These are phyloP conservation scores for Cadophora sp. DNA, from an alignment of 2,329 filamentous ascomycete species.

Conservation along the genomic window DNA sequence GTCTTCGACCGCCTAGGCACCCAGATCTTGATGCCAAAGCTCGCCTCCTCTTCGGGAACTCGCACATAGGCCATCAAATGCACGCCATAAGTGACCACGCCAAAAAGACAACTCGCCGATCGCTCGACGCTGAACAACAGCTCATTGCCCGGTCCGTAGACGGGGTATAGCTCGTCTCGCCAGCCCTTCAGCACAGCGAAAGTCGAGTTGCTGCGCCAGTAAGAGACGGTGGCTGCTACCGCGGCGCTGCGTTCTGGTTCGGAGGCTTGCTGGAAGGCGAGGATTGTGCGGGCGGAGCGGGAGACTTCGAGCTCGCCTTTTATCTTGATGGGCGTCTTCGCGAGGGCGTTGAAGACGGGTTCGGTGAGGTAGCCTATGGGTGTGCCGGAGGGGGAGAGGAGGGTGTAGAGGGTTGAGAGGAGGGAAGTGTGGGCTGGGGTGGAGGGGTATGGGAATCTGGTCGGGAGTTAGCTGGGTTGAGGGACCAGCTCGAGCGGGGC, in stretches of 20 bases:
- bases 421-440: constrained; percentile 60
- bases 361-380: constrained; percentile 68
- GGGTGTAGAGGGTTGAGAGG: constrained; percentile 69
- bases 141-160: constrained; percentile 69
- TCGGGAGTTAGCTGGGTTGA: constrained; percentile 20
- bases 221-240: constrained; percentile 62
- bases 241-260: constrained; percentile 67
- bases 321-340: constrained; percentile 54
- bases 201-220: constrained; percentile 72
- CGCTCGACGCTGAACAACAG: constrained; percentile 79
- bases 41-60: constrained; percentile 49
- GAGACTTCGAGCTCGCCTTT: constrained; percentile 68
- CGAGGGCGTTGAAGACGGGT: constrained; percentile 56
- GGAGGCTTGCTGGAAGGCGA: constrained; percentile 63
- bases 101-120: constrained; percentile 75
- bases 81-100: constrained; percentile 78
- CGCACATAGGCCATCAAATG: constrained; percentile 79
- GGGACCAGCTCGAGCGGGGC: background rate
- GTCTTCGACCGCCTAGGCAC: constrained; percentile 75
- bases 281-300: constrained; percentile 64
- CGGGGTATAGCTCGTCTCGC: constrained; percentile 81
- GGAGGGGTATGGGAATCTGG: constrained; percentile 76
- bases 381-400: constrained; percentile 68
- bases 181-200: constrained; percentile 81
- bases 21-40: constrained; percentile 77